A percentile compares a stretch with the other conserved stretches of the same genome.
Evolutionary conservation across 768 basidiomycete genomes (phyloP).

Genomic region (Naematelia encephala): DNA sequence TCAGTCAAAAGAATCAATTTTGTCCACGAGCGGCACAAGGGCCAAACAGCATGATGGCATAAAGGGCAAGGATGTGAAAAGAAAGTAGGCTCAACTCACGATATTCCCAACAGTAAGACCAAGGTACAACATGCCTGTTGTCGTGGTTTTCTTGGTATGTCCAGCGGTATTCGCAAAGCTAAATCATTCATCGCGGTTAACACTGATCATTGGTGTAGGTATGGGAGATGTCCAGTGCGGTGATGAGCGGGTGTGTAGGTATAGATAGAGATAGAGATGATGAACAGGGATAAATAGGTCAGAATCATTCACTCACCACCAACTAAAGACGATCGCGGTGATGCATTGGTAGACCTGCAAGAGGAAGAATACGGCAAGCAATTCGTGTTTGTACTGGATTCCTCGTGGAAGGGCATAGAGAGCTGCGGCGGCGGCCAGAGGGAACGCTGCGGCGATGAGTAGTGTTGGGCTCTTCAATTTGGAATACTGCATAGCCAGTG

Average conservation of each 20-base stretch:
- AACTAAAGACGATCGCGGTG: conserved; percentile 22
- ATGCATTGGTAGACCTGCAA: conserved; percentile 23
- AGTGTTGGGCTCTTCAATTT: conserved; percentile 17
- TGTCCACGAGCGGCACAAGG: not conserved
- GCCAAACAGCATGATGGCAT: no score
- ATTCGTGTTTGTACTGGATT: conserved; percentile 10
- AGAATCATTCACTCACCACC: conserved; percentile 4
- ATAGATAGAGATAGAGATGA: not conserved
- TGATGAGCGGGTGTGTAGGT: no score
- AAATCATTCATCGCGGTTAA: not conserved
- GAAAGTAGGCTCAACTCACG: conserved; percentile 4
- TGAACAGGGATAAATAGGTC: not conserved
- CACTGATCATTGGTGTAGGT: conserved; percentile 10
- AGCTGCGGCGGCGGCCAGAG: conserved; percentile 24
- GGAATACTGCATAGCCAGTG: conserved; percentile 41
- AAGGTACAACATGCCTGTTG: conserved; percentile 23
- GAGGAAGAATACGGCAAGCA: conserved; percentile 26
- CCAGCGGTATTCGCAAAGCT: conserved; percentile 20
- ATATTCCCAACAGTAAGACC: conserved; percentile 25
- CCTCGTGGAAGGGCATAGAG: conserved; percentile 21
- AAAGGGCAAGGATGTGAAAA: no score
- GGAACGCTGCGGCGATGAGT: conserved; percentile 14
- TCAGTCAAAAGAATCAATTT: not conserved
- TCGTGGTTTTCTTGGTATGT: conserved; percentile 29
- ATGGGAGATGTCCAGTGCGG: no score